Conservation (phyloP, 78 protist genomes). For the Dictyostelium firmibasis region DNA sequence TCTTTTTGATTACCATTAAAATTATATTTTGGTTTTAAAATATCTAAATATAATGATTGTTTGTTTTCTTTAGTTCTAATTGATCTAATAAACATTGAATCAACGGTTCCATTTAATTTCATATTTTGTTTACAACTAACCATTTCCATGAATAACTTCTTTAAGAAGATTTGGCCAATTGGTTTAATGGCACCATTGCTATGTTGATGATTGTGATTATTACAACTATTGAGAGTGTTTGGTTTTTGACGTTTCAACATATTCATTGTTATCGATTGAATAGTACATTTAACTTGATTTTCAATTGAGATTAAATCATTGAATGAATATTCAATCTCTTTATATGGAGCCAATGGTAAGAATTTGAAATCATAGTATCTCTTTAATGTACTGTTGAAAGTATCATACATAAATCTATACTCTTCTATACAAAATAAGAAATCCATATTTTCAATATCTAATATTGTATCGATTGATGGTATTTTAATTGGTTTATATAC, state of each 20-base stretch:
- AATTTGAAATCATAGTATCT: slow-evolving; percentile 43
- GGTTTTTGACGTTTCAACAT: background rate
- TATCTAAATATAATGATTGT: slow-evolving; percentile 3
- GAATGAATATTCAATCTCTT: background rate
- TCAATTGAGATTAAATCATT: slow-evolving; percentile 1
- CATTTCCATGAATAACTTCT: background rate
- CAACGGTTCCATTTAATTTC: background rate
- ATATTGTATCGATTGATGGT: background rate
- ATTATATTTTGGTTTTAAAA: slow-evolving; percentile 2
- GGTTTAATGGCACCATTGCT: background rate
- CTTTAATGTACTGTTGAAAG: background rate
- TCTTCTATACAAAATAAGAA: slow-evolving; percentile 1
- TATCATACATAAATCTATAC: slow-evolving; percentile 46
- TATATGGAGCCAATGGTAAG: slow-evolving; percentile 24
- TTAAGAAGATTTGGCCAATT: background rate
- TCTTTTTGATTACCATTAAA: background rate
- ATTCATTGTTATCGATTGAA: background rate
- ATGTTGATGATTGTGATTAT: background rate
- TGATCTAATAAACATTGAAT: background rate
- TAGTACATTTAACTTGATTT: background rate
- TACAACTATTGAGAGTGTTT: background rate
- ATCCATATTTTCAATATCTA: background rate
- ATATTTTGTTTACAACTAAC: background rate
- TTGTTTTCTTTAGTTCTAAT: slow-evolving; percentile 1
- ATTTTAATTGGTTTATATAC: background rate